Conservation (phyloP, 208 protist genomes). For the Trypanosoma brucei region DNA sequence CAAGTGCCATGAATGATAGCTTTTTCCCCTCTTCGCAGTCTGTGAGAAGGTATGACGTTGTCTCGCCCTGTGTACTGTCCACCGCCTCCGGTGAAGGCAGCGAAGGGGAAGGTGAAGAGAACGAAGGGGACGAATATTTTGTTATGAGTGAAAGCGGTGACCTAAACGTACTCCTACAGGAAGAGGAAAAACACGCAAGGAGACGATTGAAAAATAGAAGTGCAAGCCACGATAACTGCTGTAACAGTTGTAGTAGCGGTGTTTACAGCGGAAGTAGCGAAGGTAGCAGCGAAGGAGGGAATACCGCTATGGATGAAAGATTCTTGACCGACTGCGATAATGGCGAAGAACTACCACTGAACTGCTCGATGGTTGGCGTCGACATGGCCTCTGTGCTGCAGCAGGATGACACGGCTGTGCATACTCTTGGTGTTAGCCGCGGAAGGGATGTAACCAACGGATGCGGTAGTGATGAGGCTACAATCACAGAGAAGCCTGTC, state of each 20-base stretch:
- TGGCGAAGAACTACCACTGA: conserved; percentile 7
- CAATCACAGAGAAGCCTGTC: too few species aligned
- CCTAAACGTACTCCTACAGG: conserved; percentile 7
- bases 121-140: conserved; percentile 1
- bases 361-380: conserved; percentile 8
- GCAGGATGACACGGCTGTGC: not conserved
- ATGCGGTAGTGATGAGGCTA: too few species aligned
- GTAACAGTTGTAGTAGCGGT: too few species aligned
- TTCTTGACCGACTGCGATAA: not conserved
- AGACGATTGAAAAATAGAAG: not conserved
- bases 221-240: not conserved
- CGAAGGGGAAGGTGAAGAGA: not conserved
- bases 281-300: not conserved
- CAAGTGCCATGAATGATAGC: not conserved
- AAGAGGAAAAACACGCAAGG: not conserved
- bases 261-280: not conserved
- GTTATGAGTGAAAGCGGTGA: conserved; percentile 12
- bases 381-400: not conserved
- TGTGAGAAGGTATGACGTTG: not conserved
- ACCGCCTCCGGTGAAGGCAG: conserved; percentile 21
- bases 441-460: too few species aligned
- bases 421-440: not conserved
- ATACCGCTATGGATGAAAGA: not conserved
- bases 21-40: conserved; percentile 3
- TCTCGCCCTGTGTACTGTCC: conserved; percentile 8